Evolutionary conservation across 148 eudicot genomes (phyloP).

Genomic region (Mesembryanthemum crystallinum): DNA sequence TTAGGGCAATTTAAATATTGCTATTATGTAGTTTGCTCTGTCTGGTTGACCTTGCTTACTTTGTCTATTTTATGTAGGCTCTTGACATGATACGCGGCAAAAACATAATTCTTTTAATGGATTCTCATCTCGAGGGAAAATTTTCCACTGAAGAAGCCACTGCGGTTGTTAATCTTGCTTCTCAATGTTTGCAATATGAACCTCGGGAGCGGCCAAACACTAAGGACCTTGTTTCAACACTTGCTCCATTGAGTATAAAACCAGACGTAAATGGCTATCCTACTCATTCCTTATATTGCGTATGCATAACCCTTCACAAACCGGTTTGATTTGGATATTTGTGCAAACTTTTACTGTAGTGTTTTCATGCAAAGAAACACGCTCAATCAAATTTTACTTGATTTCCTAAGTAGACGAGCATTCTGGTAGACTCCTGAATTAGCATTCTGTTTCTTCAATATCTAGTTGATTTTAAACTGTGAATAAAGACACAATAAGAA

Average conservation of each 20-base stretch:
- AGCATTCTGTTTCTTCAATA: too few species aligned
- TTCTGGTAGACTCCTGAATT: too few species aligned
- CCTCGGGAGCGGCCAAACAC: slow-evolving; percentile 63
- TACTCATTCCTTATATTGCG: neutral
- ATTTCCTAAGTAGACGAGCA: neutral
- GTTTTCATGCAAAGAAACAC: neutral
- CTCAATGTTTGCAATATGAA: slow-evolving; percentile 65
- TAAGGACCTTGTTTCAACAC: slow-evolving; percentile 53
- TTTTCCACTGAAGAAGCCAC: slow-evolving; percentile 49
- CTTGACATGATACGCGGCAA: slow-evolving; percentile 72
- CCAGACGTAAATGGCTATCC: slow-evolving; percentile 41
- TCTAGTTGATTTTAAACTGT: too few species aligned
- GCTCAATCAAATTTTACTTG: neutral
- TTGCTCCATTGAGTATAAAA: slow-evolving; percentile 43
- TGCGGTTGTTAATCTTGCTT: slow-evolving; percentile 52
- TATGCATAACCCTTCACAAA: neutral
- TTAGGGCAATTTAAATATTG: neutral
- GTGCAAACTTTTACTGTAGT: neutral
- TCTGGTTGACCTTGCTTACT: neutral
- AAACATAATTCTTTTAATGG: slow-evolving; percentile 48
- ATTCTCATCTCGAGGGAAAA: slow-evolving; percentile 47
- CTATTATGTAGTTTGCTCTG: neutral
- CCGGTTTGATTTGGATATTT: neutral
- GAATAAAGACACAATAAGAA: neutral
- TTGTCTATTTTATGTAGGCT: slow-evolving; percentile 35